A percentile compares a stretch with the other conserved stretches of the same genome.
Conservation (phyloP, 257 asterid species). For the Rauvolfia tetraphylla region DNA sequence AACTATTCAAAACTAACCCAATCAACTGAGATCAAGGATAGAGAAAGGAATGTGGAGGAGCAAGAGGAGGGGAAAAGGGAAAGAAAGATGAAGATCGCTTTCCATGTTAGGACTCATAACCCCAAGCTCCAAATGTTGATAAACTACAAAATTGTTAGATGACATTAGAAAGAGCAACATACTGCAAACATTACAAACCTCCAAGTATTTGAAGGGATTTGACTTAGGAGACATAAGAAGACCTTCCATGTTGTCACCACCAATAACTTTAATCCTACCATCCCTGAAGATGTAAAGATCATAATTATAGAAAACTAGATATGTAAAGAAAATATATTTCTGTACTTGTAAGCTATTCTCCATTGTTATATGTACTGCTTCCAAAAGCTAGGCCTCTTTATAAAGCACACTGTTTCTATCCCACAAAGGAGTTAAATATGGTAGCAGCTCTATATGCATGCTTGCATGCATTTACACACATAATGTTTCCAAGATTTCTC, state of each 20-base stretch:
- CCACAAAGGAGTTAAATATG: not conserved
- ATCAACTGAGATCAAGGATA: not conserved
- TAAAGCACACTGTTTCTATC: not conserved
- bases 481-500: not conserved
- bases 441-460: not conserved
- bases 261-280: conserved; percentile 89
- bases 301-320: conserved; percentile 1
- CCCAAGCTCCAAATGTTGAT: not conserved
- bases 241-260: conserved; percentile 85
- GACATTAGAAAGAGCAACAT: not conserved
- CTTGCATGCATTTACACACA: not conserved
- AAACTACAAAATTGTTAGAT: not conserved
- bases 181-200: conserved; percentile 48
- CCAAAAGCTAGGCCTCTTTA: not conserved
- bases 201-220: conserved; percentile 73
- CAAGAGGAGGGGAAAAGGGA: not conserved
- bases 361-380: not conserved
- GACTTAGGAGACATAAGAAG: conserved; percentile 78
- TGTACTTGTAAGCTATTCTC: not conserved
- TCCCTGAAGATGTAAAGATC: conserved; percentile 48
- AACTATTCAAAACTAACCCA: not conserved
- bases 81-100: not conserved
- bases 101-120: not conserved
- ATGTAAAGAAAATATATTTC: not conserved
- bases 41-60: not conserved